These are phyloP conservation scores for Quercus tomentella DNA, from an alignment of 331 rosid species.

Conservation along the genomic window DNA sequence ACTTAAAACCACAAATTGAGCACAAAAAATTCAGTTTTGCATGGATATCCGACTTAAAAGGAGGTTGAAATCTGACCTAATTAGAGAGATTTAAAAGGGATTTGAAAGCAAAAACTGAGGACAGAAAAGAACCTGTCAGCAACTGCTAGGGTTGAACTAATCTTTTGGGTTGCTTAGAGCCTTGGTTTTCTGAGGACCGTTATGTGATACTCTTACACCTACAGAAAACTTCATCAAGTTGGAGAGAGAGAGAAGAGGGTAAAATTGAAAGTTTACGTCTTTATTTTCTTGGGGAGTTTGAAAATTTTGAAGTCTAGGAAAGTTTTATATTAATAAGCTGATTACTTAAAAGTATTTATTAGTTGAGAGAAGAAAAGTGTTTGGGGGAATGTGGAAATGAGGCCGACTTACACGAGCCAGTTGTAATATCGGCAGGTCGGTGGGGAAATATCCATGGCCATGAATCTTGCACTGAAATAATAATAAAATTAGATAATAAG, in stretches of 20 bases:
- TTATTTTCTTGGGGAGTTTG: neutral
- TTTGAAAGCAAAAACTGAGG: slow-evolving; percentile 9
- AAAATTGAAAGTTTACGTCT: slow-evolving; percentile 54
- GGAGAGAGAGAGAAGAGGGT: slow-evolving; percentile 19
- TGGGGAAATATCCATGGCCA: neutral
- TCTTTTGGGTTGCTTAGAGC: slow-evolving; percentile 58
- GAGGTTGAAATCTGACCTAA: slow-evolving; percentile 73
- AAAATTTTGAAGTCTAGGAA: neutral
- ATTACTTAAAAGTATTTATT: neutral
- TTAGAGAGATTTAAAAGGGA: slow-evolving; percentile 16
- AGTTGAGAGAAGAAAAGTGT: neutral
- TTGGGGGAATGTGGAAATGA: neutral
- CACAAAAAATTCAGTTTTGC: slow-evolving; percentile 12
- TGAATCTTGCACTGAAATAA: neutral
- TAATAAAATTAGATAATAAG: neutral
- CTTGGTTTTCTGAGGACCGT: slow-evolving; percentile 42
- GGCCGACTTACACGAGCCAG: neutral
- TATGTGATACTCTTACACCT: slow-evolving; percentile 11
- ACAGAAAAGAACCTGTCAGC: slow-evolving; percentile 80
- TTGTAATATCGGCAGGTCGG: neutral
- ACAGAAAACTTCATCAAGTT: slow-evolving; percentile 19
- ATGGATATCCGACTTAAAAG: slow-evolving; percentile 34
- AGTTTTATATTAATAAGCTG: too few species aligned
- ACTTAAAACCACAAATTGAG: slow-evolving; percentile 5
- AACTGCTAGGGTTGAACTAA: slow-evolving; percentile 41